Conservation (phyloP, 2,329 filamentous ascomycete genomes). For the Sporothrix phasma region DNA sequence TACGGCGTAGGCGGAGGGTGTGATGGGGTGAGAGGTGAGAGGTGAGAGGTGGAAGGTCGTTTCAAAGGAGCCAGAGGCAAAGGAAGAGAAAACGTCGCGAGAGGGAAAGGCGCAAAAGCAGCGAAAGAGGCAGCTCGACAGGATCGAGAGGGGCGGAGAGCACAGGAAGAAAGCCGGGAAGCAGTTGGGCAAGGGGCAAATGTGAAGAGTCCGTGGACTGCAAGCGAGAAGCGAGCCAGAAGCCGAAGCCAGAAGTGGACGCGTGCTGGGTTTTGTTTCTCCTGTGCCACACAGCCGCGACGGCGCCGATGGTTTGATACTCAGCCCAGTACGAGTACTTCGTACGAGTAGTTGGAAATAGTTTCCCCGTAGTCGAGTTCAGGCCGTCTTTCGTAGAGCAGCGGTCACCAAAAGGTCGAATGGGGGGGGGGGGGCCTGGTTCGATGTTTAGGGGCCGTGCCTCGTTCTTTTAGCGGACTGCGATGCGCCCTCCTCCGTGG, state of each 20-base stretch:
- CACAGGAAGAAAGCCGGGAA: background rate
- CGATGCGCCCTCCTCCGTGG: conserved; percentile 2
- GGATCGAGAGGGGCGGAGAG: background rate
- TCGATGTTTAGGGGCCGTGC: background rate
- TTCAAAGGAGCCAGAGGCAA: background rate
- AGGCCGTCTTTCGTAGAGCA: background rate
- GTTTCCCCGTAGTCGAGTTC: background rate
- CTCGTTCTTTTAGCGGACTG: background rate
- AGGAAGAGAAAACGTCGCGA: background rate
- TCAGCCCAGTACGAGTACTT: no score
- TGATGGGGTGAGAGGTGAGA: background rate
- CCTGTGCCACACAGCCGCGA: background rate
- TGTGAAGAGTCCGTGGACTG: conserved; percentile 1
- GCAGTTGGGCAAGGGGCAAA: conserved; percentile 4
- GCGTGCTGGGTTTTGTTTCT: background rate
- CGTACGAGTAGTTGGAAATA: no score
- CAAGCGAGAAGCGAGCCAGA: conserved; percentile 8
- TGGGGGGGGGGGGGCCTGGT: background rate
- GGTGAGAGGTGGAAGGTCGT: background rate
- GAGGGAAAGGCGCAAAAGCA: background rate
- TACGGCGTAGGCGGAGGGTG: background rate
- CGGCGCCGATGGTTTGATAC: background rate
- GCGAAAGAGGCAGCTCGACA: no score
- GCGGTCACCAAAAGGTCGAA: background rate
- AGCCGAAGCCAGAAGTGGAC: background rate